phyloP scores from a whole-genome alignment of 306 rosid species.

The Astragalus membranaceus region DNA sequence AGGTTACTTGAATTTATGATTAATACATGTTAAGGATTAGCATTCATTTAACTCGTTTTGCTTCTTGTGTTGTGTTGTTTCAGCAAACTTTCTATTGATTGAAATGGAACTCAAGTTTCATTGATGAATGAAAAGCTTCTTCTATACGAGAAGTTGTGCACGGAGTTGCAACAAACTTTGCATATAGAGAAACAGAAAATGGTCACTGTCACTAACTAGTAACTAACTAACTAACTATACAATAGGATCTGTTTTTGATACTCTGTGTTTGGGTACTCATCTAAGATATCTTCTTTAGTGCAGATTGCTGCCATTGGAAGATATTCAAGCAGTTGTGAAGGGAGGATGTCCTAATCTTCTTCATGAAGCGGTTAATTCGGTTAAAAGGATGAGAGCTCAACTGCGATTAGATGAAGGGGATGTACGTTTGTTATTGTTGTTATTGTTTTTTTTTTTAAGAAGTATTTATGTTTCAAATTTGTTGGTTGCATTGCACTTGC shows the following conservation, averaged over 20 bases:
- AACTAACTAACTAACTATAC: no score
- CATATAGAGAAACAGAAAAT: no score
- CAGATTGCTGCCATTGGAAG: constrained; percentile 59
- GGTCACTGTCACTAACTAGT: no score
- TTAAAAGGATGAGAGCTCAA: constrained; percentile 72
- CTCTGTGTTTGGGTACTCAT: neutral
- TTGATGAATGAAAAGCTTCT: neutral
- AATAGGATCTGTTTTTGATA: neutral
- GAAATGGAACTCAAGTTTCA: no score
- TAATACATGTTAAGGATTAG: neutral
- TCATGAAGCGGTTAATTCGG: constrained; percentile 81
- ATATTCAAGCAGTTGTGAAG: constrained; percentile 55
- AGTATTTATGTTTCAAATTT: no score
- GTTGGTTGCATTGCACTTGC: neutral
- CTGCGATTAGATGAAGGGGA: constrained; percentile 85
- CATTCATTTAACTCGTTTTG: constrained; percentile 13
- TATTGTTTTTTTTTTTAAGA: neutral
- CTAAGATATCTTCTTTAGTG: constrained; percentile 10
- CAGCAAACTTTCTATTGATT: neutral
- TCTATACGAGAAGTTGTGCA: neutral
- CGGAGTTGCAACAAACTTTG: neutral
- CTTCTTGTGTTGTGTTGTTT: neutral
- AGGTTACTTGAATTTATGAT: neutral
- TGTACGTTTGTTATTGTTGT: constrained; percentile 55
- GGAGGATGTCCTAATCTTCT: constrained; percentile 83